phyloP scores from a whole-genome alignment of 192 early-diverging fungal genomes.

The Obelidium mucronatum region DNA sequence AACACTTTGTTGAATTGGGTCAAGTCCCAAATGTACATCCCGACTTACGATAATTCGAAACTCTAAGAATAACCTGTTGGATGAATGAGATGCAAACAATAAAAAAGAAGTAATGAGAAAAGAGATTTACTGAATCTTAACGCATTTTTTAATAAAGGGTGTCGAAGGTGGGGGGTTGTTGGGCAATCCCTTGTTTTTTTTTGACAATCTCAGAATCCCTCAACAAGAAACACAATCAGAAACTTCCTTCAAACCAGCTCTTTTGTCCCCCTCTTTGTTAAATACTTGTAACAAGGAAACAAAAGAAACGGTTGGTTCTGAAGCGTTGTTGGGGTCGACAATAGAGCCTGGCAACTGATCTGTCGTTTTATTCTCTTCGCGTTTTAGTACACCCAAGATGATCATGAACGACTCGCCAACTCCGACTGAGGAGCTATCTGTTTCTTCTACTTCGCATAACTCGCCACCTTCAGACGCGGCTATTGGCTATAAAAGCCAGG shows the following conservation, averaged over 20 bases:
- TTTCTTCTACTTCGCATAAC: not conserved
- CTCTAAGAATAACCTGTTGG: too few relatives aligned
- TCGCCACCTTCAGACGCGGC: not conserved
- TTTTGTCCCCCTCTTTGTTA: not conserved
- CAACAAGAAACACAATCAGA: constrained; percentile 11
- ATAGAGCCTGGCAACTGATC: too few relatives aligned
- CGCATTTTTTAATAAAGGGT: not conserved
- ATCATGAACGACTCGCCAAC: constrained; percentile 2
- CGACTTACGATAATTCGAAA: constrained; percentile 29
- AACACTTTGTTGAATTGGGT: constrained; percentile 30
- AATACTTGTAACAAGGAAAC: too few relatives aligned
- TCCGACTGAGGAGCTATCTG: not conserved
- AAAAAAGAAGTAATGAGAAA: too few relatives aligned
- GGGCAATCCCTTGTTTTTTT: constrained; percentile 15
- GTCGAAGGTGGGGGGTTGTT: not conserved
- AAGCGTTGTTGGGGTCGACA: too few relatives aligned
- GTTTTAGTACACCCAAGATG: not conserved
- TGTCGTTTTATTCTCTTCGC: too few relatives aligned
- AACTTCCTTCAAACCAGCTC: not conserved
- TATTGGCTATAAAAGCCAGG: constrained; percentile 11
- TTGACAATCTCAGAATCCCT: not conserved
- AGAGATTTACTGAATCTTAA: too few relatives aligned
- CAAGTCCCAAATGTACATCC: constrained; percentile 40
- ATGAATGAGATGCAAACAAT: too few relatives aligned
- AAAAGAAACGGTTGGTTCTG: too few relatives aligned